Evolutionary conservation across 768 basidiomycete genomes (phyloP), one percentile per base, ranked within the genome.

Genomic region (Mycena capillaripes): DNA sequence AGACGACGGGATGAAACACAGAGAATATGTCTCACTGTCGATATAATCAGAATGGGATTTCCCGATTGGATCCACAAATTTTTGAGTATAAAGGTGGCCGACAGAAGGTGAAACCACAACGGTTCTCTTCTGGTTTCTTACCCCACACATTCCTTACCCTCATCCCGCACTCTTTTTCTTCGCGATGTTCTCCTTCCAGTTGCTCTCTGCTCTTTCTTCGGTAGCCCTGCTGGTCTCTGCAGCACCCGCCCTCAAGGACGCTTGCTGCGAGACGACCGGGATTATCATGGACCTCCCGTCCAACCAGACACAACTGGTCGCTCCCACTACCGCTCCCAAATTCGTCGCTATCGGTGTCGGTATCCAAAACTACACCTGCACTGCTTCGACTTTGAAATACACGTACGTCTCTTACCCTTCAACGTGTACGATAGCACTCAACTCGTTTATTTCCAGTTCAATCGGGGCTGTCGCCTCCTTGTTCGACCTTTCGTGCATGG

Each of bases 331-430:
- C 25, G 69, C 80, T 0, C 80, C 84, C 3, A 79, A 78, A 16
- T 87, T 82, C 76, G 82, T 89, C 58, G 83, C 83, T 9, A 76
- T 89, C 32, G 87, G 82, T 23, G 77, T 89, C 57, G 87, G 78
- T 23, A 75, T 83, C 55, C 85, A 86, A 73, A 86, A 86, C 76
- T 87, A 86, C 77, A 86, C 82, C 25, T 86, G 86, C 75, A 76
- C 63, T 44, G 69, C 74, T 1, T 8, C 46, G 76, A 80, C 69
- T 82, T 67, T 72, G 30, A 82, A 81, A 79, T 86, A 78, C 76
- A 76, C 79, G 86, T 86, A 68, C 56, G 83, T 62, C 7, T 25
- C 56, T 23, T 56, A 27, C 74, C 17, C 16, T 44, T 27, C 38
- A 38, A 10, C 16, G 25, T 36, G 9, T 38, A 30, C 12, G 25